Evolutionary conservation across 345 rosid species (phyloP), one percentile per base, ranked within the genome.

Genomic region (Acer yangbiense): DNA sequence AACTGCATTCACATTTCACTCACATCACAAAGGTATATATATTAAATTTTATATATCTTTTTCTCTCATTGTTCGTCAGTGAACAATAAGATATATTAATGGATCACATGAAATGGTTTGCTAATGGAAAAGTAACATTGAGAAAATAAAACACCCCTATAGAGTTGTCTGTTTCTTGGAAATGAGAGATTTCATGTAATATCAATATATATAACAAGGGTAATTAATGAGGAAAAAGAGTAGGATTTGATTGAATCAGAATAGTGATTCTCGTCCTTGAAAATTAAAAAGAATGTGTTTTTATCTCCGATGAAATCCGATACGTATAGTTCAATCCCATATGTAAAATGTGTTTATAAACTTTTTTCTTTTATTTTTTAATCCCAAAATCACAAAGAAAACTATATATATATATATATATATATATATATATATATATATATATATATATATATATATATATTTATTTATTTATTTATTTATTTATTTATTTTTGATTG

Each of bases 1-100:
- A 65, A 21, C 73, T 48, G 32, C 58, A 10, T 65, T 69, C 77
- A 81, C 73, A 63, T 60, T 35, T 65, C 64, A 9, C 27, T n/a
- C 64, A 60, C 64, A 16, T 52, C 57, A 3, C 57, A 52, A 50
- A 50, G 18, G 14, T 14, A 50, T 54, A 54, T 35, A 12, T 54
- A 54, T 9, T 54, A 54, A 54, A 54, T 54, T 54, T 14, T 54
- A 54, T 16, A 6, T 17, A 20, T 60, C 18, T 60, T 9, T 54
- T n/a, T 55, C 74, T 71, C 25, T 12, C 21, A n/a, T n/a, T n/a
- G 65, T 35, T 57, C 27, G 27, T 25, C 50, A 35, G 32, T 25
- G 62, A 52, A 29, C 20, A n/a, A 35, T 54, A 16, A 57, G 11
- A 35, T 35, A n/a, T 14, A 71, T 58, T 0, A n/a, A 18, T 71